Base-by-base conservation (phyloP, 129 eudicot species). In the Flaveria bidentis region DNA sequence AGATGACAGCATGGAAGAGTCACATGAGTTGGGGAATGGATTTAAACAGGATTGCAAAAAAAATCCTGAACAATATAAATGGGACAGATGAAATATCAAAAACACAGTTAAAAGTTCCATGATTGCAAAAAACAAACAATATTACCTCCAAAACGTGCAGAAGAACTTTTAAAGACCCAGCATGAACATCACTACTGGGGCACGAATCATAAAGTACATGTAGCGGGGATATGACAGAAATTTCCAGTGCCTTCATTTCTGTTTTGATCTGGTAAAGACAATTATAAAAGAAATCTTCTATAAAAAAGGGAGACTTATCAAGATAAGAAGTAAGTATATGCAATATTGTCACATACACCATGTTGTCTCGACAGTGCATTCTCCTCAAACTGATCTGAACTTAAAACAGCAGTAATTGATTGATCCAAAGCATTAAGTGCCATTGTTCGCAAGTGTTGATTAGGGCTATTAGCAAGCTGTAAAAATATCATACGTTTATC, bases 101-200 rank as follows among this genome's bases (percentile, higher is more conserved):
- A 58, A 61, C 23, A 78, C 42, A 56, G 39, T 17, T 78, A 28
- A 58, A 69, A 53, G 22, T 28, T 12, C 47, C 51, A 67, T 49
- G 66, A 57, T 51, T 61, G 68, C 9, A 61, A 51, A 8, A 80
- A 9, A 23, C 76, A 45, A 45, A 45, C 10, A 45, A 45, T 45
- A 45, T 45, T 85, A 91, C 99, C 97, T 95, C 99, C 66, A 95
- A 78, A 81, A 95, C 92, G 82, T 95, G 99, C 77, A 95, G 84
- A 79, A 95, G 96, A 78, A 95, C 86, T 76, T 89, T 95, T 56
- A 95, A 82, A 74, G 99, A 87, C 57, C 97, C 97, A 75, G 85
- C 87, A 68, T 94, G 94, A 73, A 91, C 90, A 82, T 95, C 99
- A 47, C 81, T 71, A 74, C 75, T 89, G 69, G 88, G 70, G 55